Base-by-base conservation (phyloP, 352 stramenopile species). In the Pythium graminicola region DNA sequence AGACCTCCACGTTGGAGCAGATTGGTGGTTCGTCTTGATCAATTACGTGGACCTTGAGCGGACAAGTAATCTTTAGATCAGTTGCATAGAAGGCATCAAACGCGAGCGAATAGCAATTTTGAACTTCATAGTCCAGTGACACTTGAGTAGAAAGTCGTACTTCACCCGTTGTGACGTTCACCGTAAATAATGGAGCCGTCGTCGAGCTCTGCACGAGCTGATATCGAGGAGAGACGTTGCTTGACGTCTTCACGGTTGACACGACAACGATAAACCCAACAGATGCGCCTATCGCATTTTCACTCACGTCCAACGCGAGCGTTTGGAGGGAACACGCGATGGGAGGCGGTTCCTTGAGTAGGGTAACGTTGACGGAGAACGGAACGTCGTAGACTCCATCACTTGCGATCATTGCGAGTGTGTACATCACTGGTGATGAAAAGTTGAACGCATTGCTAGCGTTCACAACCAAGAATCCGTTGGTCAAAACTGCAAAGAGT, bases 1-100 rank as follows among this genome's bases (percentile, higher is more conserved):
- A 23, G 2, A 56, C 24, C 14, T 56, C 51, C 26, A 73, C 33
- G 9, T 16, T 7, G 10, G 9, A n/a, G 24, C 74, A 85, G 14
- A 23, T 36, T 8, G 74, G 74, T 16, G 74, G 60, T 26, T 85
- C 74, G 47, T 82, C 64, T 32, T 81, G 59, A 42, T 85, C 60
- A 19, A 81, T 39, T 20, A 85, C 59, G 2, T 57, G 50, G 22
- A 85, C 50, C 14, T 50, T 33, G 8, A 73, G 39, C 13, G 56
- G 45, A 19, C 74, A 85, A 2, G 65, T 61, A 26, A 85, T 73
- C 27, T 70, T 75, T 13, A 65, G 23, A 11, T 39, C 31, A 16
- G 49, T 22, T 2, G 60, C 62, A 57, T 79, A 79, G 43, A 60
- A 70, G 2, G 62, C 52, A 32, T 67, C 69, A 53, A 77, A 64